Base-by-base conservation (phyloP, 2,329 filamentous ascomycete species). In the Xylariales sp. region DNA sequence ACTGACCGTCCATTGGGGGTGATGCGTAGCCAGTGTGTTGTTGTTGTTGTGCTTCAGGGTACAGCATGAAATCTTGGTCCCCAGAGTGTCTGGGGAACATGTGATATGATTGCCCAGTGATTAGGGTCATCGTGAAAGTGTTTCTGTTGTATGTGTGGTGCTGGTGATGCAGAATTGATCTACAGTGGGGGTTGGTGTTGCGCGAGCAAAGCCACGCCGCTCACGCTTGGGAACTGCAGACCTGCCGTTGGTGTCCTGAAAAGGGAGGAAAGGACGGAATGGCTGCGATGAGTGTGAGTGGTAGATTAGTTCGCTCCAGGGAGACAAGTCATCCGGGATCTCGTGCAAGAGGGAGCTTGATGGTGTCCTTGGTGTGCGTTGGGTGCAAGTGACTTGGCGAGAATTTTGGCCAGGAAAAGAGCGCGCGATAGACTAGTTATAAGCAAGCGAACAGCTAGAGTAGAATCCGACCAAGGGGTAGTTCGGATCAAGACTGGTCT, bases 1-100 rank as follows among this genome's bases (percentile, higher is more conserved):
- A 65, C 50, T 59, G 60, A 54, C 77, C 59, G 40, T 73, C 68
- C 56, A 77, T 67, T 7, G 50, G 42, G 17, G 56, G 52, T 10
- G 56, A 57, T 23, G 50, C 38, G 37, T 53, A 60, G 32, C 48
- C 45, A 6, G 45, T 38, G 29, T n/a, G 23, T 24, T n/a, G 16
- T 31, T 53, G 54, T n/a, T 43, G 30, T 5, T 50, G 42, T 25
- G 50, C 42, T 18, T 57, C 55, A 11, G 57, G 51, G 38, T 53
- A 59, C 18, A 58, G 48, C 50, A 55, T 56, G 48, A 57, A 60
- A 39, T 60, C 57, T 29, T 53, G 48, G 31, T 58, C 54, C 31
- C 46, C 46, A 14, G 40, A 44, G 28, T 48, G 44, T 33, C 51
- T 44, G 21, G 53, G 50, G 21, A 58, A 60, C 55, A 59, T 60